Evolutionary conservation across 495 filamentous ascomycete genomes (phyloP).

Genomic region (Coniosporium apollinis): DNA sequence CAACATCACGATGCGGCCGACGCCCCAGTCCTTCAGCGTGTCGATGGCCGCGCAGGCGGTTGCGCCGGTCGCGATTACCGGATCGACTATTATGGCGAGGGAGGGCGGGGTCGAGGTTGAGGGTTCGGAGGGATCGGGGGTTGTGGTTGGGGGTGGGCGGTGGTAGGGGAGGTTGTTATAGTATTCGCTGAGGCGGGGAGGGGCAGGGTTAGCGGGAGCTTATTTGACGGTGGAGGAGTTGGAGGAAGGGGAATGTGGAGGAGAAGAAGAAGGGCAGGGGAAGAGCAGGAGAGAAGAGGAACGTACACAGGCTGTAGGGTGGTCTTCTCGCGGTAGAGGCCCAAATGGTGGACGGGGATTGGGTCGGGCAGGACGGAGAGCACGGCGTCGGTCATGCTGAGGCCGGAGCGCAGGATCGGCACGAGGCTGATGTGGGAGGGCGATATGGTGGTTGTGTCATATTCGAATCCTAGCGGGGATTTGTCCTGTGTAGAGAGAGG

Average conservation of each 20-base stretch:
- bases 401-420: constrained; percentile 76
- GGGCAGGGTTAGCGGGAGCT: too few species aligned
- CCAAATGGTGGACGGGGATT: constrained; percentile 81
- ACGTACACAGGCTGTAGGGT: constrained; percentile 79
- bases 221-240: too few species aligned
- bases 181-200: too few species aligned
- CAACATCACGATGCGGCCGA: constrained; percentile 62
- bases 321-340: constrained; percentile 74
- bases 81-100: constrained; percentile 74
- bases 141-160: constrained; percentile 15
- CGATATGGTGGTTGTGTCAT: constrained; percentile 39
- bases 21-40: constrained; percentile 79
- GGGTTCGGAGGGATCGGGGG: constrained; percentile 17
- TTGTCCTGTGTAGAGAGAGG: constrained; percentile 38
- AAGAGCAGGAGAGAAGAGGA: too few species aligned
- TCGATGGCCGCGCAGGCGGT: constrained; percentile 82
- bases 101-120: constrained; percentile 26
- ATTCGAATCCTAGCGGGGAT: constrained; percentile 60
- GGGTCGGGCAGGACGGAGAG: constrained; percentile 65
- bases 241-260: too few species aligned
- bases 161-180: constrained; percentile 94
- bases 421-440: constrained; percentile 63
- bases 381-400: constrained; percentile 81
- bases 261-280: too few species aligned
- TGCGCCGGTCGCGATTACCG: constrained; percentile 84